Evolutionary conservation across 2,329 filamentous ascomycete species (phyloP).

Genomic region (Chalaropsis ovoidea): DNA sequence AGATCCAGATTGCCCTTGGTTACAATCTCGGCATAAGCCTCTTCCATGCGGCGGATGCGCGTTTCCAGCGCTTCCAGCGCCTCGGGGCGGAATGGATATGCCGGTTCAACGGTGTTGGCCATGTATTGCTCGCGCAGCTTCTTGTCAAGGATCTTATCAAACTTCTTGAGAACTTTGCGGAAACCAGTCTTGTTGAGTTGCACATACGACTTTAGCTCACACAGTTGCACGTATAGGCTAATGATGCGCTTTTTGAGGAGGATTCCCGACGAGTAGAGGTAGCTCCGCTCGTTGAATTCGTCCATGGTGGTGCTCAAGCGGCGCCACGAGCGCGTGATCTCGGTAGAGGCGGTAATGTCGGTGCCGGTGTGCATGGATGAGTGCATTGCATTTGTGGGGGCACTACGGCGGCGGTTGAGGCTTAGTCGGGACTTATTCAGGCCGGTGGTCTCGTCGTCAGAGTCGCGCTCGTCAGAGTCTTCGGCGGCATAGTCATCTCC

Average conservation of each 20-base stretch:
- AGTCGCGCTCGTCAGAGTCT: slow-evolving; percentile 53
- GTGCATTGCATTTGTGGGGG: slow-evolving; percentile 20
- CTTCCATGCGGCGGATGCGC: slow-evolving; percentile 64
- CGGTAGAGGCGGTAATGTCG: slow-evolving; percentile 53
- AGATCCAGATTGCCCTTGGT: slow-evolving; percentile 67
- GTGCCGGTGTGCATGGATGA: slow-evolving; percentile 35
- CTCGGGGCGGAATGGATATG: slow-evolving; percentile 68
- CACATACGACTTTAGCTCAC: slow-evolving; percentile 89
- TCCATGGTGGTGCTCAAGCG: slow-evolving; percentile 61
- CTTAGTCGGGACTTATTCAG: slow-evolving; percentile 40
- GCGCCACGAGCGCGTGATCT: slow-evolving; percentile 45
- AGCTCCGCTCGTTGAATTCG: slow-evolving; percentile 66
- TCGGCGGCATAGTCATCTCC: slow-evolving; percentile 47
- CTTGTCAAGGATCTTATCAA: slow-evolving; percentile 87
- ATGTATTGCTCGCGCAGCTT: slow-evolving; percentile 71
- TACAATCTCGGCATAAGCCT: slow-evolving; percentile 68
- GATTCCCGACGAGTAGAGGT: slow-evolving; percentile 58
- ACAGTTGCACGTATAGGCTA: slow-evolving; percentile 79
- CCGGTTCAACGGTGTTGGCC: slow-evolving; percentile 58
- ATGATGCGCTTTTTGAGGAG: slow-evolving; percentile 88
- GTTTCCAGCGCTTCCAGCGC: slow-evolving; percentile 62
- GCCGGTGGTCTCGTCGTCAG: slow-evolving; percentile 50
- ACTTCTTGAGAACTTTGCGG: slow-evolving; percentile 93
- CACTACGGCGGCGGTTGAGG: slow-evolving; percentile 28
- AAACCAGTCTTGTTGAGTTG: slow-evolving; percentile 97